Percentiles rank a stretch among this genome's conserved stretches.
phyloP scores from a whole-genome alignment of 1,284 basidiomycete genomes.

The Heterobasidion annosum region DNA sequence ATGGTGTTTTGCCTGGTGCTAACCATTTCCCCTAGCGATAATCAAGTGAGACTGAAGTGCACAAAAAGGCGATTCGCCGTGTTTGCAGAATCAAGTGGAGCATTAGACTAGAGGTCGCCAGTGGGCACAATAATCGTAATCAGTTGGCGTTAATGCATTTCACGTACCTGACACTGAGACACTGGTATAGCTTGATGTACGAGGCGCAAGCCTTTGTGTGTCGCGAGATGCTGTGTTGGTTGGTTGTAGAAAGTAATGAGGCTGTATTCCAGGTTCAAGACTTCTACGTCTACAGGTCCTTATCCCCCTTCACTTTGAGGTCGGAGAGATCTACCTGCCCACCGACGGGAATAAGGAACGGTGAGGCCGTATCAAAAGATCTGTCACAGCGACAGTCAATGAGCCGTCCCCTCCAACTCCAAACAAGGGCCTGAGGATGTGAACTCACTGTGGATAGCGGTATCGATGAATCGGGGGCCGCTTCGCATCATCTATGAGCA shows the following conservation, averaged over 20 bases:
- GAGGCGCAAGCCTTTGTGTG: not conserved
- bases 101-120: too few relatives aligned
- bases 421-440: not conserved
- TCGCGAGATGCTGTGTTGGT: too few relatives aligned
- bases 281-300: conserved; percentile 10
- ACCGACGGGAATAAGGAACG: conserved; percentile 42
- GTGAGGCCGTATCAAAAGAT: conserved; percentile 37
- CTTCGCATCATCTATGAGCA: conserved; percentile 41
- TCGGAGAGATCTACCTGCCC: conserved; percentile 30
- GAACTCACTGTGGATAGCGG: conserved; percentile 61
- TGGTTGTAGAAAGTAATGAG: not conserved
- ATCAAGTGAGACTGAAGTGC: too few relatives aligned
- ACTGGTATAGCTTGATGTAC: too few relatives aligned
- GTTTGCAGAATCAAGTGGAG: too few relatives aligned
- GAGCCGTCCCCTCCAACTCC: not conserved
- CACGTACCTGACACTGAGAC: too few relatives aligned
- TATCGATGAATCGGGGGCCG: conserved; percentile 47
- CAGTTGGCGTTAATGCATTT: too few relatives aligned
- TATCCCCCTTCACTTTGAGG: conserved; percentile 35
- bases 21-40: too few relatives aligned
- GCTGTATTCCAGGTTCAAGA: not conserved
- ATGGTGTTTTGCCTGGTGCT: too few relatives aligned
- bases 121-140: too few relatives aligned
- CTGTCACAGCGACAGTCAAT: conserved; percentile 18
- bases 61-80: too few relatives aligned